These are phyloP conservation scores for Paraleonurus japonicus DNA, from an alignment of 257 asterid genomes.

Conservation along the genomic window DNA sequence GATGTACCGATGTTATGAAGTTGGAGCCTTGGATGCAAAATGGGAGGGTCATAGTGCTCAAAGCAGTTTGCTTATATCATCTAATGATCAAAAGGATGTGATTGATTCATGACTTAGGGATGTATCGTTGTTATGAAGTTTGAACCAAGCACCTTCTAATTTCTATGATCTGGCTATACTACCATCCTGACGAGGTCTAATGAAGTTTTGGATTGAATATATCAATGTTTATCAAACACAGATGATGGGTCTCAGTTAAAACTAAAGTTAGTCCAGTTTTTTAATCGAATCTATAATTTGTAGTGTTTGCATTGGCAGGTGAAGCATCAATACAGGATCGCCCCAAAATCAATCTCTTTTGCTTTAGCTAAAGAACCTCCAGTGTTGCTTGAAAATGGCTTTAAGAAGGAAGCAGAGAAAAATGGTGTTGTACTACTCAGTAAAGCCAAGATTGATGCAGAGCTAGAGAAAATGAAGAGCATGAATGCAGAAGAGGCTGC, in stretches of 20 bases:
- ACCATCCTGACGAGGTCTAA: neutral
- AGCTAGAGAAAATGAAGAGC: constrained; percentile 67
- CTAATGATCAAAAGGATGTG: neutral
- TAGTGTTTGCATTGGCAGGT: constrained; percentile 50
- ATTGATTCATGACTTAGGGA: neutral
- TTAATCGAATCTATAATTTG: neutral
- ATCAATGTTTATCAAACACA: neutral
- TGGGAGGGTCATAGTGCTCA: neutral
- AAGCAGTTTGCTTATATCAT: neutral
- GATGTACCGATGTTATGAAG: neutral
- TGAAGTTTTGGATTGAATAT: neutral
- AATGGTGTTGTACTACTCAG: constrained; percentile 40
- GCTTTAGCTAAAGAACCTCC: constrained; percentile 34
- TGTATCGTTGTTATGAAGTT: neutral
- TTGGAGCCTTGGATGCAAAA: constrained; percentile 8
- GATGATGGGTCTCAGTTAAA: neutral
- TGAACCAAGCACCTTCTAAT: neutral
- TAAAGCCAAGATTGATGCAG: constrained; percentile 74
- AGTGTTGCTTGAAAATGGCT: constrained; percentile 34
- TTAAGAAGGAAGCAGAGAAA: constrained; percentile 36
- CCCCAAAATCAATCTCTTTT: constrained; percentile 53
- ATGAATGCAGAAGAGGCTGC: constrained; percentile 80
- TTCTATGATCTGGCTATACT: neutral
- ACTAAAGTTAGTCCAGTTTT: neutral
- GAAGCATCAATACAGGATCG: constrained; percentile 77